Conservation (phyloP, 371 early-diverging fungal genomes). For the Apophysomyces trapeziformis region DNA sequence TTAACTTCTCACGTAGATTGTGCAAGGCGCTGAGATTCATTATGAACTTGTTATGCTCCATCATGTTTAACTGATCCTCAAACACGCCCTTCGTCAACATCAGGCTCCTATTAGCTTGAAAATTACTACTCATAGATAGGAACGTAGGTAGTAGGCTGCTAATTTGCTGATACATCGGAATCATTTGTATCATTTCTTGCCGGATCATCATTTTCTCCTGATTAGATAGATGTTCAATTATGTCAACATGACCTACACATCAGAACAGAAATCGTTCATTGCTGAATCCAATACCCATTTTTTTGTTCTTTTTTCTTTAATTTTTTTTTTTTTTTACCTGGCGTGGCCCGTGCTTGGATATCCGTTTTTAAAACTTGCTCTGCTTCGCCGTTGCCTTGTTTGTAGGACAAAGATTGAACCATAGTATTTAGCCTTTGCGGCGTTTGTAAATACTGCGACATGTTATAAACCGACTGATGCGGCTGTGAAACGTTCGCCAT, state of each 20-base stretch:
- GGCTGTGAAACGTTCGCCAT: neutral
- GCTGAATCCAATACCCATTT: neutral
- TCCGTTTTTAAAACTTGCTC: constrained; percentile 49
- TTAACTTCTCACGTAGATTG: constrained; percentile 55
- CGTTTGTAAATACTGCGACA: neutral
- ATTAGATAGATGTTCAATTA: constrained; percentile 38
- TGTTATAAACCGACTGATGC: constrained; percentile 15
- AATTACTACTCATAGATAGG: constrained; percentile 41
- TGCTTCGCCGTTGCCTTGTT: constrained; percentile 28
- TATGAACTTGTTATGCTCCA: constrained; percentile 51
- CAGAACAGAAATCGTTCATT: neutral
- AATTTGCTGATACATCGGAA: constrained; percentile 48
- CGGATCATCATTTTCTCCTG: constrained; percentile 55
- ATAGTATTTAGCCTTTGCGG: neutral
- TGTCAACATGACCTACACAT: constrained; percentile 28
- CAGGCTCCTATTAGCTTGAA: constrained; percentile 52
- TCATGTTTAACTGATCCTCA: constrained; percentile 55
- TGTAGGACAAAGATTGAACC: neutral
- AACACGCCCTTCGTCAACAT: constrained; percentile 65
- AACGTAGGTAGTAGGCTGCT: constrained; percentile 48
- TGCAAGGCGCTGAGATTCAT: constrained; percentile 48
- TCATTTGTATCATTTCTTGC: constrained; percentile 43
- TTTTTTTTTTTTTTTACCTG: constrained; percentile 32
- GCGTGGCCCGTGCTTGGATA: constrained; percentile 40
- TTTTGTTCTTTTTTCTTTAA: no score